Conservation (phyloP, 495 filamentous ascomycete genomes). For the Lentithecium fluviatile region DNA sequence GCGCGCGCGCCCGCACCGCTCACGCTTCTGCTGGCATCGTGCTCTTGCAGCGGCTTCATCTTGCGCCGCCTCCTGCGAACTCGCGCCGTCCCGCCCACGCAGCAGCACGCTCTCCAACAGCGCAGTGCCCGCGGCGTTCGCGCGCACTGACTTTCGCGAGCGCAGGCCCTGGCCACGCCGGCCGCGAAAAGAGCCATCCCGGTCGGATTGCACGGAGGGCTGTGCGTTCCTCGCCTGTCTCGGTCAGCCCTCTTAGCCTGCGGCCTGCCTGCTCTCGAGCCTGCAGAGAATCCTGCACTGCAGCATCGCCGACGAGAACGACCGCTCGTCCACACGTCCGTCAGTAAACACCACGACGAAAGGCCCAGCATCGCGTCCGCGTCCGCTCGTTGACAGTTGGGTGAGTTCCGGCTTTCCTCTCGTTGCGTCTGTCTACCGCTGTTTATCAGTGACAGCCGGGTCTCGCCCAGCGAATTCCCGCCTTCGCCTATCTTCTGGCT, state of each 20-base stretch:
- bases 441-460: neutral
- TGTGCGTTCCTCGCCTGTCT: conserved; percentile 33
- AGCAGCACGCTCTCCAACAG: conserved; percentile 11
- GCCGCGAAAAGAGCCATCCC: conserved; percentile 4
- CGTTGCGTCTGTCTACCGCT: conserved; percentile 2
- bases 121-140: conserved; percentile 2
- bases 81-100: conserved; percentile 40
- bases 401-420: conserved; percentile 7
- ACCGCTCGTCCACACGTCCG: conserved; percentile 5
- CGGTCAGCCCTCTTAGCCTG: conserved; percentile 37
- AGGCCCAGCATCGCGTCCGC: conserved; percentile 7
- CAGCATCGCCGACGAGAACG: conserved; percentile 32
- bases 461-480: too few relatives aligned
- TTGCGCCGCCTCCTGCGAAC: conserved; percentile 23
- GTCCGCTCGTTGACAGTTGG: conserved; percentile 19
- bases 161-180: conserved; percentile 5
- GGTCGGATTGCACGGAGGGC: conserved; percentile 23
- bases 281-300: conserved; percentile 36
- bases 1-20: conserved; percentile 6
- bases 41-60: conserved; percentile 17
- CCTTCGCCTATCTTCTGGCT: neutral
- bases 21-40: conserved; percentile 13
- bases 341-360: neutral
- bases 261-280: conserved; percentile 31
- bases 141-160: conserved; percentile 13